Conservation (phyloP, 2,329 filamentous ascomycete genomes). For the Pseudopyricularia cyperi region DNA sequence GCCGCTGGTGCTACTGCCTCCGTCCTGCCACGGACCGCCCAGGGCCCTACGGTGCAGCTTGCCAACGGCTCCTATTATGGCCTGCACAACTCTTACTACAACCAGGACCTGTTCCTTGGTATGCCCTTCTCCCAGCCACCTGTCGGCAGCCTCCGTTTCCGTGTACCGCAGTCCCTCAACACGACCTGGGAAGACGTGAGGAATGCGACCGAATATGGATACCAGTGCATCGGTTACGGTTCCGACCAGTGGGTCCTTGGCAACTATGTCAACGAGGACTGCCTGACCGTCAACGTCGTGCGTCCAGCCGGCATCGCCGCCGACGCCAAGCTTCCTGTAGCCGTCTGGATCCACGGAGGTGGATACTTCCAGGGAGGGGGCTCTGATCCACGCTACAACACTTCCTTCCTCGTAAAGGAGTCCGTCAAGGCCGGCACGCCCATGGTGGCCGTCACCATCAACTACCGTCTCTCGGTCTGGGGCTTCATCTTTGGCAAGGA, state of each 20-base stretch:
- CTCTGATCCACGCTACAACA: constrained; percentile 39
- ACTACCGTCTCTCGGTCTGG: constrained; percentile 34
- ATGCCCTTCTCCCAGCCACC: constrained; percentile 39
- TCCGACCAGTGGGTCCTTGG: constrained; percentile 9
- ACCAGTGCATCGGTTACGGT: constrained; percentile 37
- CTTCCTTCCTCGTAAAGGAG: constrained; percentile 41
- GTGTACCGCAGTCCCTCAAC: constrained; percentile 16
- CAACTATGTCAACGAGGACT: constrained; percentile 33
- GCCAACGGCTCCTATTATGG: constrained; percentile 24
- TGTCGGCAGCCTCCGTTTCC: constrained; percentile 22
- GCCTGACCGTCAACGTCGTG: constrained; percentile 49
- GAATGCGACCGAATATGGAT: constrained; percentile 29
- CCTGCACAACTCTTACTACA: constrained; percentile 15
- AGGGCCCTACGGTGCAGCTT: constrained; percentile 5
- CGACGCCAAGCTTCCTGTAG: constrained; percentile 28
- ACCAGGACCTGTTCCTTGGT: constrained; percentile 39
- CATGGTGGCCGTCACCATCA: constrained; percentile 30
- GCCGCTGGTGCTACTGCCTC: neutral
- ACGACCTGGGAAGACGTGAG: constrained; percentile 24
- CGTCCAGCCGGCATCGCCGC: constrained; percentile 32
- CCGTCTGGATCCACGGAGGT: constrained; percentile 43
- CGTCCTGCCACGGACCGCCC: neutral
- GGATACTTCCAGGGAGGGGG: constrained; percentile 14
- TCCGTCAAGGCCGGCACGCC: constrained; percentile 27
- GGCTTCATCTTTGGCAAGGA: constrained; percentile 36